These are phyloP conservation scores for Daldinia caldariorum DNA, from an alignment of 495 filamentous ascomycete species.

Conservation along the genomic window DNA sequence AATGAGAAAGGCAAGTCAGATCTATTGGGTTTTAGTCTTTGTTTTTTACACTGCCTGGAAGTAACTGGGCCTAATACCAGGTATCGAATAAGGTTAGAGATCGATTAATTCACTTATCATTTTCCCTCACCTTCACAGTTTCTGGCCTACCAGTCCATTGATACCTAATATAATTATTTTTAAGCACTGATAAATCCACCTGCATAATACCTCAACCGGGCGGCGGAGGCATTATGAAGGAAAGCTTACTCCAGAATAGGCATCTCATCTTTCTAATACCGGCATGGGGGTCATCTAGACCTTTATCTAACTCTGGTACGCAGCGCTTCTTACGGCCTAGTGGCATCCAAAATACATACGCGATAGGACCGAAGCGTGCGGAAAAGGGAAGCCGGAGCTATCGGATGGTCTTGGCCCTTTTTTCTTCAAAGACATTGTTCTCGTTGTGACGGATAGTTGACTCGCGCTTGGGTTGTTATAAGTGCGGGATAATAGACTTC, in stretches of 20 bases:
- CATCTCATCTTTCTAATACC: not conserved
- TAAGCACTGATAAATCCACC: too few relatives aligned
- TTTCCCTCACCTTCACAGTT: too few relatives aligned
- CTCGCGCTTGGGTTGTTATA: not conserved
- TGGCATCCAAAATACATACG: not conserved
- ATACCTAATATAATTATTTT: too few relatives aligned
- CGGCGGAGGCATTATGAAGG: too few relatives aligned
- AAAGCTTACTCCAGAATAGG: not conserved
- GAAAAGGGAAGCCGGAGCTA: slow-evolving; percentile 1
- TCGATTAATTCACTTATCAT: too few relatives aligned
- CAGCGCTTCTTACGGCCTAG: not conserved
- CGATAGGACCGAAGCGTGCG: not conserved
- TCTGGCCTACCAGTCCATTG: too few relatives aligned
- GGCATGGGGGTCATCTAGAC: not conserved
- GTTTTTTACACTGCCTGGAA: too few relatives aligned
- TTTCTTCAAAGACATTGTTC: not conserved
- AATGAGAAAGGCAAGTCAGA: too few relatives aligned
- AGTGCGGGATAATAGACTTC: not conserved
- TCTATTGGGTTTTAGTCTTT: too few relatives aligned
- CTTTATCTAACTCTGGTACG: not conserved
- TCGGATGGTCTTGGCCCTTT: not conserved
- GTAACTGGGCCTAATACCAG: too few relatives aligned
- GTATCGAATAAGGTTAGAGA: too few relatives aligned
- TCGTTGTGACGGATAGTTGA: not conserved
- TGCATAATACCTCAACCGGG: too few relatives aligned